Evolutionary conservation across 2,329 filamentous ascomycete genomes (phyloP), one percentile per base, ranked within the genome.

Genomic region (Colletotrichum phormii): DNA sequence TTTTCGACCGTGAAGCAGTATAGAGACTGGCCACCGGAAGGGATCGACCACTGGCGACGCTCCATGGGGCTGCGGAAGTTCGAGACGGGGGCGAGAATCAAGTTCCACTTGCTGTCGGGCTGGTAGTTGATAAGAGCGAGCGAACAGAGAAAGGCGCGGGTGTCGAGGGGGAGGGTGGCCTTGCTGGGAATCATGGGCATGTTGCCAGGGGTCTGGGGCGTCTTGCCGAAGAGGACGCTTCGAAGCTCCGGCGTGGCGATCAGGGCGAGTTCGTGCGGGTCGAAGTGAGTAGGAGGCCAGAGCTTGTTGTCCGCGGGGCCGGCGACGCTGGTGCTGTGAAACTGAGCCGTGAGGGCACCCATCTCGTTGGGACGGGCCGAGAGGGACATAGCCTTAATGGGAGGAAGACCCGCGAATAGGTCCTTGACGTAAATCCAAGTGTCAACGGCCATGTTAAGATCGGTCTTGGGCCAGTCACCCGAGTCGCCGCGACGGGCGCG

Each of bases 381-480:
- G 0, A 58, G 59, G 0, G 51, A 64, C 24, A 64, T 1, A 3
- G 0, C 42, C n/a, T 49, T 51, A 0, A 2, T 35, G 0, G 51
- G 33, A 11, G 66, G 59, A 12, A 69, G 0, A 18, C 4, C 2
- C n/a, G 26, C 37, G 18, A 51, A 29, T 0, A n/a, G 0, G 0
- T 58, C 51, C 0, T 49, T 29, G 15, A 58, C 1, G 2, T 11
- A 18, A 0, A 64, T 57, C 53, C 60, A 69, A n/a, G 4, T 60
- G 5, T 69, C 66, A 1, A 58, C 59, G 1, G 35, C 60, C 6
- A 15, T 0, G 8, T 1, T 24, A 3, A 64, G 60, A 1, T 2
- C 8, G 0, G 24, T 57, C 9, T 64, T 9, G 7, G n/a, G n/a
- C 0, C 3, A 1, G 11, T 5, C 0, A 26, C 2, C n/a, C 7